phyloP scores from a whole-genome alignment of 2,329 filamentous ascomycete species.

The Fusarium pseudonygamai region DNA sequence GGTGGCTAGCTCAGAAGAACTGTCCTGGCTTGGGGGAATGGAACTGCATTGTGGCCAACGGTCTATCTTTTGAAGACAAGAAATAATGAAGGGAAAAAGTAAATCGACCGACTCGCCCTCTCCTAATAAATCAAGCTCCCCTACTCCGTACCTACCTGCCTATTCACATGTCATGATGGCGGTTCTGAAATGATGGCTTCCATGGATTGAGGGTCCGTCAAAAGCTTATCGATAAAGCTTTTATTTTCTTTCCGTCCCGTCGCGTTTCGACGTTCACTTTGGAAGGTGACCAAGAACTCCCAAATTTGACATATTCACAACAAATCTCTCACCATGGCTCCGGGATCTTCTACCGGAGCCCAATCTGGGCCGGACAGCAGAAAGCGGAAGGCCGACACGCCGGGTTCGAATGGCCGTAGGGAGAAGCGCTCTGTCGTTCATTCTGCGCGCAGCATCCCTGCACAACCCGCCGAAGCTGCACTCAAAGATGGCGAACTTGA shows the following conservation, averaged over 20 bases:
- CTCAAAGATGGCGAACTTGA: conserved; percentile 82
- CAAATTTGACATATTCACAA: neutral
- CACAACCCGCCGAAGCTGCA: conserved; percentile 60
- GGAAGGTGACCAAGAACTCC: neutral
- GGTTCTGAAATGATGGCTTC: neutral
- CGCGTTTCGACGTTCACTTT: neutral
- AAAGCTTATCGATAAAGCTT: conserved; percentile 45
- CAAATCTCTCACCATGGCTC: conserved; percentile 41
- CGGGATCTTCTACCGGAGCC: conserved; percentile 39
- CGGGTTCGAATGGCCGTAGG: conserved; percentile 35
- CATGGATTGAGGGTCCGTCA: neutral
- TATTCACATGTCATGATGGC: neutral
- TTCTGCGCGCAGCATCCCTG: conserved; percentile 60
- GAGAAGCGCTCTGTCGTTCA: conserved; percentile 59
- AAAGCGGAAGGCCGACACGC: conserved; percentile 41
- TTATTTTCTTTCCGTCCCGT: conserved; percentile 29
- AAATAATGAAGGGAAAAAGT: neutral
- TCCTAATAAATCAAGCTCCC: neutral
- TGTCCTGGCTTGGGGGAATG: neutral
- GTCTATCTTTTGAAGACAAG: neutral
- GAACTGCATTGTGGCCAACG: neutral
- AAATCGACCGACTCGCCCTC: neutral
- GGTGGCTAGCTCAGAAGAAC: neutral
- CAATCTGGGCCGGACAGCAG: conserved; percentile 37
- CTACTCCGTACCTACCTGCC: neutral